Evolutionary conservation across 139 green algal genomes (phyloP), one percentile per base, ranked within the genome.

Genomic region (Chlorella ohadii): DNA sequence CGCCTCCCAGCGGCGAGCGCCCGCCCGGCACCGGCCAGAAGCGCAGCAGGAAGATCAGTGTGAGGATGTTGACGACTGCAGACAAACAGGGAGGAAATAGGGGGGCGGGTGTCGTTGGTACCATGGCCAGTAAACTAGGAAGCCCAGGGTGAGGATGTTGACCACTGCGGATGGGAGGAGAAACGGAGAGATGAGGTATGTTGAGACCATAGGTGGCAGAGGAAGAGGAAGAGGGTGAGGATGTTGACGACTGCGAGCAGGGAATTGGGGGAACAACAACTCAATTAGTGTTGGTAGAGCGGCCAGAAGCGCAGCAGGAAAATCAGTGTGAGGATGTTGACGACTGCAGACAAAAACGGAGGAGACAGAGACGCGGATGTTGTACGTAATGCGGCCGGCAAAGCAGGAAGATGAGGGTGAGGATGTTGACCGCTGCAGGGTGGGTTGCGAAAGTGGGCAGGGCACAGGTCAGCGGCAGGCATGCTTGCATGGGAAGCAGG

Each of bases 281-380:
- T n/a, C n/a, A n/a, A n/a, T n/a, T n/a, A n/a, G n/a, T n/a, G n/a
- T n/a, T n/a, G n/a, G n/a, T n/a, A n/a, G n/a, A n/a, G n/a, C 0
- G 92, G 93, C 91, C 91, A 95, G 38, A 96, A 81, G 38, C 92
- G 88, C 84, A 94, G 87, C 13, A 96, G 81, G 36, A 91, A 85
- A 31, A 94, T 86, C 27, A 96, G 86, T 31, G 59, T 82, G 36
- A 56, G 33, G 25, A 41, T 44, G 59, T 82, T 82, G 22, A 81
- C 28, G 17, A 63, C 74, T 67, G 31, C 55, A 68, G 31, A 4
- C 0, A 4, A 55, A 6, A 27, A 31, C 27, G 3, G 7, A 78
- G 15, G 4, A 17, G 17, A 28, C 7, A 55, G 11, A 11, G 44
- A 16, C 7, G 44, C 11, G 19, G 7, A 15, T 16, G 44, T 55